Percentiles rank a stretch among this genome's conserved stretches.
phyloP scores from a whole-genome alignment of 192 early-diverging fungal genomes.

The Backusella macrospora region DNA sequence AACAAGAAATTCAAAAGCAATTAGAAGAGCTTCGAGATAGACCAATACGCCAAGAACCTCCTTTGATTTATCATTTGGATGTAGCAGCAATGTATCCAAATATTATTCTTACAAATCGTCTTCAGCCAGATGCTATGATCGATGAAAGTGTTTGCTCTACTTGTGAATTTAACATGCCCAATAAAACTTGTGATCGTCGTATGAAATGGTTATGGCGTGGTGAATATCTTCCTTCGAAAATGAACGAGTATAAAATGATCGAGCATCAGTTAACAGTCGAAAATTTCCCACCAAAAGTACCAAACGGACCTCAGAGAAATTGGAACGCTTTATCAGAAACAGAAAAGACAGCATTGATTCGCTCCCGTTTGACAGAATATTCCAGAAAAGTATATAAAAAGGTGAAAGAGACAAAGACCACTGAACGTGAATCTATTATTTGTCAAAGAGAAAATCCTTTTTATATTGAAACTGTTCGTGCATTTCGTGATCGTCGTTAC shows the following conservation, averaged over 20 bases:
- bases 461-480: constrained; percentile 95
- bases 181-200: constrained; percentile 85
- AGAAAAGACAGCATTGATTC: constrained; percentile 74
- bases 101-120: constrained; percentile 96
- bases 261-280: constrained; percentile 82
- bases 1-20: constrained; percentile 60
- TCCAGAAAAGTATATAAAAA: constrained; percentile 86
- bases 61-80: constrained; percentile 97
- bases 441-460: constrained; percentile 99
- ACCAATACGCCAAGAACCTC: constrained; percentile 77
- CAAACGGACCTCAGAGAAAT: constrained; percentile 52
- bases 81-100: constrained; percentile 99
- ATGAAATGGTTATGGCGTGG: constrained; percentile 99
- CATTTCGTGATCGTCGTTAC: constrained; percentile 96
- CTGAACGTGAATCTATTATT: constrained; percentile 85
- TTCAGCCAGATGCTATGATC: constrained; percentile 97
- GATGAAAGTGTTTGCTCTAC: constrained; percentile 84
- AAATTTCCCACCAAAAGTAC: constrained; percentile 68
- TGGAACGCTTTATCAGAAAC: constrained; percentile 68
- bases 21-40: constrained; percentile 78
- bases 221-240: constrained; percentile 91
- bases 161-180: constrained; percentile 92
- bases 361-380: constrained; percentile 86
- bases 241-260: constrained; percentile 91
- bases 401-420: constrained; percentile 77